Evolutionary conservation across 2,329 filamentous ascomycete species (phyloP), one percentile per base, ranked within the genome.

Genomic region (Aureobasidium sp.): DNA sequence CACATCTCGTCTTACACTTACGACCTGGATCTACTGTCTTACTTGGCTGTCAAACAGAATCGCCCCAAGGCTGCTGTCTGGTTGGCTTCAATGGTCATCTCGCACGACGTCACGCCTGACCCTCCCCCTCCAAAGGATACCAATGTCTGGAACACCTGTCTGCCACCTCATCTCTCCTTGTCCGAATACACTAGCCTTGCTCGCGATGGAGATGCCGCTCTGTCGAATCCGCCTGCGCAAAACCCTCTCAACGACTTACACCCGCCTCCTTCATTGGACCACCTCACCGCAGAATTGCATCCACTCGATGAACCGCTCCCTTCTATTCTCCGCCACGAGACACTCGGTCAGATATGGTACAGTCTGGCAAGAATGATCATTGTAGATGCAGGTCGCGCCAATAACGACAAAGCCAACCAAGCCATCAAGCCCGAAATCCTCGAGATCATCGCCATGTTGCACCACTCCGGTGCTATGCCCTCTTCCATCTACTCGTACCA

Each of bases 381-480:
- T 29, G 67, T 65, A 20, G 74, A 73, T 27, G 66, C 71, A 3
- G 69, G 45, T 5, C 29, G 49, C 6, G 49, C 39, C 14, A 44
- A 53, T 48, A 55, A 53, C 20, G 72, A 62, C 62, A 63, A 17
- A 45, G 58, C 48, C 49, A 64, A 29, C 22, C 63, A 48, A 63
- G 63, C 47, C 7, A 72, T 78, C 17, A 76, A 77, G 70, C 70
- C 75, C 7, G 75, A 76, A 64, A 76, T 80, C 2, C 67, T 81
- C 56, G 76, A 79, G 63, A 75, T 81, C 52, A 75, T 81, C 42
- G 79, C 79, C 6, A 70, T 77, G 44, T 65, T 81, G 17, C 79
- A 81, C 65, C 79, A 80, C 66, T 66, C 71, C 31, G 77, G 74
- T 36, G 69, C 80, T 59, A 78, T 81, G 68, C 75, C 79, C 15